Conservation (phyloP, 805 yeast species). For the Candida parachauliodes region DNA sequence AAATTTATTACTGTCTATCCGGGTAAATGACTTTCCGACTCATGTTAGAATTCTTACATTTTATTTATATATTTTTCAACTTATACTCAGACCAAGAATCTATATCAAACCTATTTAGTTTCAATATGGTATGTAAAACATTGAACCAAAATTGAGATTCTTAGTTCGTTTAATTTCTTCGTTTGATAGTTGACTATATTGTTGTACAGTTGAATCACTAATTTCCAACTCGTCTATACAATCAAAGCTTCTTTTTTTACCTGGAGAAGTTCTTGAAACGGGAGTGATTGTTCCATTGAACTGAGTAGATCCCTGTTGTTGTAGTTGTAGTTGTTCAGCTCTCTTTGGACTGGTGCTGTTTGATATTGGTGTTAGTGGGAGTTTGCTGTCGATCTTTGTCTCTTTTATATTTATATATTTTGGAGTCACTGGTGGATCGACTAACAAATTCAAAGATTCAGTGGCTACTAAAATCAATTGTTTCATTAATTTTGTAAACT, state of each 20-base stretch:
- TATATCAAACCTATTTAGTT: too few species aligned
- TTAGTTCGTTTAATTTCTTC: constrained; percentile 23
- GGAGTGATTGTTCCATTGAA: constrained; percentile 9
- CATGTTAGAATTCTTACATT: too few species aligned
- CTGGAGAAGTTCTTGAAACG: constrained; percentile 8
- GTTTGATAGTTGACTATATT: constrained; percentile 2
- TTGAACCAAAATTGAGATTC: constrained; percentile 11
- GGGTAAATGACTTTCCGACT: too few species aligned
- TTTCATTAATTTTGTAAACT: constrained; percentile 35
- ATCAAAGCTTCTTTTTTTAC: constrained; percentile 10
- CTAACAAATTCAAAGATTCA: constrained; percentile 16
- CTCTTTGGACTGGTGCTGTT: constrained; percentile 20
- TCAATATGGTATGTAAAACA: constrained; percentile 19
- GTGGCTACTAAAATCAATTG: constrained; percentile 30
- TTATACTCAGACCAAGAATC: too few species aligned
- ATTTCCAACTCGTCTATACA: constrained; percentile 11
- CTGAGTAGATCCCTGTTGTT: not conserved
- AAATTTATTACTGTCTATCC: too few species aligned
- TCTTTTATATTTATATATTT: constrained; percentile 11
- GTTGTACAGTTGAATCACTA: constrained; percentile 8
- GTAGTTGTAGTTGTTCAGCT: constrained; percentile 1
- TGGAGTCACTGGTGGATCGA: constrained; percentile 28
- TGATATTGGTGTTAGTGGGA: constrained; percentile 26
- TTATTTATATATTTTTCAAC: too few species aligned
- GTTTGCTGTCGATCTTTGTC: constrained; percentile 9